phyloP scores from a whole-genome alignment of 177 flowering plant species.

The Telopea speciosissima region DNA sequence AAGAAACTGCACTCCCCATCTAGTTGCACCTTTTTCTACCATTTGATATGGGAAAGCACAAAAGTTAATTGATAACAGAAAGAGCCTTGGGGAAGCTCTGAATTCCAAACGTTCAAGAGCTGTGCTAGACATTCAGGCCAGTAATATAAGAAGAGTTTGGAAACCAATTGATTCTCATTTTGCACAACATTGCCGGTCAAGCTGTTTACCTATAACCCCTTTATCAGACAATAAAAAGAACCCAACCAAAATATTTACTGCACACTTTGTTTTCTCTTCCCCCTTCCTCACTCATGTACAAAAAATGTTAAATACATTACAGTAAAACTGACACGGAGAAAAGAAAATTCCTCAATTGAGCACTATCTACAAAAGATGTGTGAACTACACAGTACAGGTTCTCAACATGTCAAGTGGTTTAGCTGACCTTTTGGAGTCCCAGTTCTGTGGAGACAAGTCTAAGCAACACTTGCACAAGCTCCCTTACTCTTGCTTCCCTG shows the following conservation, averaged over 20 bases:
- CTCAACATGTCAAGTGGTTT: slow-evolving; percentile 14
- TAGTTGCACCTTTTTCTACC: too few species aligned
- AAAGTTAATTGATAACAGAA: background rate
- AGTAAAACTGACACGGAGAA: background rate
- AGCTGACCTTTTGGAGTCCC: slow-evolving; percentile 43
- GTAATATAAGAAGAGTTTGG: background rate
- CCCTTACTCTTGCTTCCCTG: slow-evolving; percentile 86
- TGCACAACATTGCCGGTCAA: background rate
- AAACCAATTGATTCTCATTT: background rate
- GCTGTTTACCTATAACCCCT: background rate
- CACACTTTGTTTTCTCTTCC: background rate
- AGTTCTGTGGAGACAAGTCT: slow-evolving; percentile 51
- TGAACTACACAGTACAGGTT: background rate
- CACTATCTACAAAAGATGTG: background rate
- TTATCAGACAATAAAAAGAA: background rate
- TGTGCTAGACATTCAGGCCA: background rate
- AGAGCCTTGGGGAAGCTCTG: background rate
- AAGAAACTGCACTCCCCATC: too few species aligned
- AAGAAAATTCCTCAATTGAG: background rate
- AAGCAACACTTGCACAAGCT: slow-evolving; percentile 70
- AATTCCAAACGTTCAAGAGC: background rate
- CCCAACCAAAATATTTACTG: background rate
- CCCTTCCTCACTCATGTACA: background rate
- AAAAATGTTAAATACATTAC: background rate
- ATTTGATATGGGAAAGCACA: too few species aligned